These are phyloP conservation scores for Blastocystis sp. DNA, from an alignment of 352 stramenopile genomes.

Conservation along the genomic window DNA sequence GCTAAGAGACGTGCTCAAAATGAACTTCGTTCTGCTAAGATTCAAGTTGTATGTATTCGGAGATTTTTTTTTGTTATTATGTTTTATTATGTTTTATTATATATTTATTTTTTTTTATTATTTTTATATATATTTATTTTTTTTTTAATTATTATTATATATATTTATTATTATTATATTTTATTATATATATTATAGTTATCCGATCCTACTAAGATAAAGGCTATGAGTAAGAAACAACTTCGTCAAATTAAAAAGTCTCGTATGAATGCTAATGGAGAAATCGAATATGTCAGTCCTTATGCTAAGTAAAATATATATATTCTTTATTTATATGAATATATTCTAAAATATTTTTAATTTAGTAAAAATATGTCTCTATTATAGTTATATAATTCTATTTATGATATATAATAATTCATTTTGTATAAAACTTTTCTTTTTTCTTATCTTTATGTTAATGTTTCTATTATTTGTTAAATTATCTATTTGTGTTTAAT, in stretches of 20 bases:
- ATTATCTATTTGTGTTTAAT: constrained; percentile 1
- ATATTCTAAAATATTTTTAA: no score
- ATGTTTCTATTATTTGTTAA: constrained; percentile 6
- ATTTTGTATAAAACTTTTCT: constrained; percentile 1
- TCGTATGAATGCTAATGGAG: constrained; percentile 66
- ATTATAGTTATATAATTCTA: no score
- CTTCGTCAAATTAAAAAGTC: constrained; percentile 69
- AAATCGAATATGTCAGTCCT: constrained; percentile 61
- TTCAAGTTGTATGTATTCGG: constrained; percentile 56
- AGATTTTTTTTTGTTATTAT: no score
- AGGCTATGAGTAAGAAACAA: constrained; percentile 74
- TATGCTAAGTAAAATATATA: constrained; percentile 54
- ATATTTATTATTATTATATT: constrained; percentile 16
- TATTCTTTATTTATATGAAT: no score
- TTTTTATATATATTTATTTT: no score
- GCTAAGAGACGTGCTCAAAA: constrained; percentile 64
- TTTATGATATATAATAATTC: no score
- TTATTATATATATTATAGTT: constrained; percentile 46
- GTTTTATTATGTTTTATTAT: no score
- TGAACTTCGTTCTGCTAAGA: constrained; percentile 61
- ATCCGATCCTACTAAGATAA: constrained; percentile 59
- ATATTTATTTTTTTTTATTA: neutral
- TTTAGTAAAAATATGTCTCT: neutral
- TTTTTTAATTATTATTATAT: constrained; percentile 20
- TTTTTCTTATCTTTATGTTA: constrained; percentile 2